Conservation (phyloP, 768 basidiomycete genomes). For the Phanerodontia chrysosporium region DNA sequence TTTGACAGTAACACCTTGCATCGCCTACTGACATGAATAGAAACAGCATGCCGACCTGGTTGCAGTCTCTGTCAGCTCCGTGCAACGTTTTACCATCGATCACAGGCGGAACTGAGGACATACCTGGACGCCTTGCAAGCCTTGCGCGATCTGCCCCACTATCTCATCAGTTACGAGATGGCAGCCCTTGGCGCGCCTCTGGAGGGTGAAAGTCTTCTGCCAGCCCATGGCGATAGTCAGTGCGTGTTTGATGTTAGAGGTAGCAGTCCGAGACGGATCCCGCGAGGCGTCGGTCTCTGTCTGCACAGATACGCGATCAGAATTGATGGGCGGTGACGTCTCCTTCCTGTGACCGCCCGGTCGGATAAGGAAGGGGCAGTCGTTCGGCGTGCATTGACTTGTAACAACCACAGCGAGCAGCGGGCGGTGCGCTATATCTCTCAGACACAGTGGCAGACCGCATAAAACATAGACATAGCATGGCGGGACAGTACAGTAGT, state of each 20-base stretch:
- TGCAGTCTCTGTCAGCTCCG: neutral
- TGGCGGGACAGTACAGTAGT: neutral
- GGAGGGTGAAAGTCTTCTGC: slow-evolving; percentile 80
- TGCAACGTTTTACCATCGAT: neutral
- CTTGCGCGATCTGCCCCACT: slow-evolving; percentile 57
- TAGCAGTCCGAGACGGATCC: neutral
- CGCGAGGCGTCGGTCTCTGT: neutral
- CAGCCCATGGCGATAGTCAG: slow-evolving; percentile 62
- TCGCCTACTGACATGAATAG: slow-evolving; percentile 85
- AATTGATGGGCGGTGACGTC: neutral
- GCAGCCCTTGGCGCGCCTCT: slow-evolving; percentile 56
- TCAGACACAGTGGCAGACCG: neutral
- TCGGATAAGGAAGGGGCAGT: neutral
- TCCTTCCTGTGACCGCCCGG: neutral
- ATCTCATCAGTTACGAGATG: slow-evolving; percentile 84
- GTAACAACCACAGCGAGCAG: neutral
- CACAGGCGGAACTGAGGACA: slow-evolving; percentile 11
- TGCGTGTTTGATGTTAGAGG: neutral
- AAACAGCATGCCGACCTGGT: slow-evolving; percentile 80
- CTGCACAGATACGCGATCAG: neutral
- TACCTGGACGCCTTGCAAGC: slow-evolving; percentile 65
- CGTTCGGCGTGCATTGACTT: neutral
- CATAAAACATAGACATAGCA: neutral
- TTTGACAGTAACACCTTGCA: no score
- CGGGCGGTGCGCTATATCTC: neutral